phyloP scores from a whole-genome alignment of 768 basidiomycete genomes.

The Trametes elegans region DNA sequence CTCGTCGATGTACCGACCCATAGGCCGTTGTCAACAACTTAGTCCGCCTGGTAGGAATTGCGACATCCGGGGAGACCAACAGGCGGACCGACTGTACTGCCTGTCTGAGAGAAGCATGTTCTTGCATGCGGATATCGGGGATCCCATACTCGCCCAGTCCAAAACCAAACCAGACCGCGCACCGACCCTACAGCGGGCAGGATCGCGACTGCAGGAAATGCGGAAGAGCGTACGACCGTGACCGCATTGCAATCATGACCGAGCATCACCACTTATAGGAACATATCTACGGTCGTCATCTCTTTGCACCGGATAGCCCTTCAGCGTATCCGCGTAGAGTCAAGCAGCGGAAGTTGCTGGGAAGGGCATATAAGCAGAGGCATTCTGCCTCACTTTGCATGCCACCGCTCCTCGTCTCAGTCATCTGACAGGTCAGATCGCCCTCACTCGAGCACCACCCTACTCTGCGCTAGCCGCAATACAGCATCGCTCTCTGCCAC shows the following conservation, averaged over 20 bases:
- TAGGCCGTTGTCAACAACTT: no score
- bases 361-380: not conserved
- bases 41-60: no score
- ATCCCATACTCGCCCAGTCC: not conserved
- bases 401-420: not conserved
- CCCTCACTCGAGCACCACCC: not conserved
- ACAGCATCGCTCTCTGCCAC: no score
- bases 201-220: not conserved
- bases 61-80: no score
- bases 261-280: no score
- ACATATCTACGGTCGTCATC: no score
- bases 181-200: not conserved
- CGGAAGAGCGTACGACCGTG: not conserved
- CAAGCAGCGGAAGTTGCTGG: not conserved
- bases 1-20: no score
- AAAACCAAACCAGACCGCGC: no score
- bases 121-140: not conserved
- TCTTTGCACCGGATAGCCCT: no score
- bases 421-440: constrained; percentile 9
- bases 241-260: not conserved
- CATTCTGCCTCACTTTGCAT: not conserved
- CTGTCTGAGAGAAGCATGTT: no score
- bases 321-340: not conserved
- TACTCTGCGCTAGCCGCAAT: no score
- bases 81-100: no score